Conservation (phyloP, 345 rosid species). For the Bruguiera gymnorhiza region DNA sequence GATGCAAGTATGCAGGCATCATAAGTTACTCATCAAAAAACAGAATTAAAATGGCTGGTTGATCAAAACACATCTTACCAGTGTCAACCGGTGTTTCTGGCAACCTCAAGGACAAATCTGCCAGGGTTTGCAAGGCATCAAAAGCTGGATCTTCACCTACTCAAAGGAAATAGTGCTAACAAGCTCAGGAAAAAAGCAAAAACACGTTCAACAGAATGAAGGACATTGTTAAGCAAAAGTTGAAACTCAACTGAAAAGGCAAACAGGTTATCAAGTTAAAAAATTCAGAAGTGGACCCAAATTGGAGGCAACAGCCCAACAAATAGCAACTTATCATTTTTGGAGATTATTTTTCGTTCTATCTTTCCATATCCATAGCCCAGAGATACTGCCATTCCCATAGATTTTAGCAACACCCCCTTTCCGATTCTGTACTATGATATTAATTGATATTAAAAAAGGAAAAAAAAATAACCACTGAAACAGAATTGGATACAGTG, state of each 20-base stretch:
- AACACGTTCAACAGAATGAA: constrained; percentile 2
- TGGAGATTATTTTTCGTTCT: not conserved
- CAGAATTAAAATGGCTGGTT: not conserved
- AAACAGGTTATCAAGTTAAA: not conserved
- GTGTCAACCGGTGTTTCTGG: constrained; percentile 64
- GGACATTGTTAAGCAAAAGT: not conserved
- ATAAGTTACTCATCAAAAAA: not conserved
- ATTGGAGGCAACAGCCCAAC: not conserved
- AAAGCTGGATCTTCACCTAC: constrained; percentile 63
- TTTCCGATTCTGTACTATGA: not conserved
- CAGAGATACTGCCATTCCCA: not conserved
- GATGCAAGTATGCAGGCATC: not conserved
- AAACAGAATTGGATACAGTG: too few relatives aligned
- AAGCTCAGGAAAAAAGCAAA: constrained; percentile 3
- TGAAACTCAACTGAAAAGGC: constrained; percentile 11
- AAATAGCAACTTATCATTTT: not conserved
- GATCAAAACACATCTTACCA: constrained; percentile 41
- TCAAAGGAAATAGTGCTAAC: not conserved
- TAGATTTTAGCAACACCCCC: not conserved
- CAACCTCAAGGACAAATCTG: constrained; percentile 68
- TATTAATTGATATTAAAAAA: not conserved
- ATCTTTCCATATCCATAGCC: not conserved
- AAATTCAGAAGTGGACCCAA: not conserved
- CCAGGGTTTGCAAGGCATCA: constrained; percentile 77
- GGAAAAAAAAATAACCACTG: too few relatives aligned